phyloP scores from a whole-genome alignment of 2,329 filamentous ascomycete genomes.

The Cercospora zeina region DNA sequence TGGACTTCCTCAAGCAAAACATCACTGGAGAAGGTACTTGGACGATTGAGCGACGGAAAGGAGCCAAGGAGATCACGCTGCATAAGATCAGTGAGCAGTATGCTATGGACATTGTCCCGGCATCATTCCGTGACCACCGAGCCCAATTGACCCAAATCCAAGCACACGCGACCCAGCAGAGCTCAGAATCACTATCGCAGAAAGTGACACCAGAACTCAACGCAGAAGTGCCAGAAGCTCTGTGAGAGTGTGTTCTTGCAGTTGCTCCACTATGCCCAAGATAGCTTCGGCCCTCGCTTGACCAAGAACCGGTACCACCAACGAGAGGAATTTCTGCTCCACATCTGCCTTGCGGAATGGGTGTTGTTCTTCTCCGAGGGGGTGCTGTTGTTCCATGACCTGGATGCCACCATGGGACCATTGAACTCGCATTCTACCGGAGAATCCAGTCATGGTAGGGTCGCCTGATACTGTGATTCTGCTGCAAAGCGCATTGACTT shows the following conservation, averaged over 20 bases:
- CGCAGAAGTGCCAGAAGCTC: slow-evolving; percentile 4
- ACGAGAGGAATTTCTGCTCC: slow-evolving; percentile 35
- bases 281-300: slow-evolving; percentile 29
- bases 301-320: slow-evolving; percentile 33
- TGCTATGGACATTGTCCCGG: slow-evolving; percentile 22
- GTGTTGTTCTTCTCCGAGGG: slow-evolving; percentile 37
- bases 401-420: slow-evolving; percentile 32
- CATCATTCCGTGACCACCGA: slow-evolving; percentile 21
- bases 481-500: slow-evolving; percentile 31
- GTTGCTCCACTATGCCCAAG: slow-evolving; percentile 28
- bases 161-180: neutral
- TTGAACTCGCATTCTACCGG: slow-evolving; percentile 28
- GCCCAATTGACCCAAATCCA: slow-evolving; percentile 10
- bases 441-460: slow-evolving; percentile 30
- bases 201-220: neutral
- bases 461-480: slow-evolving; percentile 33
- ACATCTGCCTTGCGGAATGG: slow-evolving; percentile 36
- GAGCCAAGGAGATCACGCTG: slow-evolving; percentile 68
- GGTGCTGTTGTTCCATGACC: slow-evolving; percentile 29
- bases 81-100: slow-evolving; percentile 55
- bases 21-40: slow-evolving; percentile 69
- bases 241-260: slow-evolving; percentile 25
- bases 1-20: slow-evolving; percentile 57
- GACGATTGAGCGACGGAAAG: slow-evolving; percentile 68
- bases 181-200: neutral